phyloP scores from a whole-genome alignment of 2,329 filamentous ascomycete genomes.

The Talaromyces sp. region DNA sequence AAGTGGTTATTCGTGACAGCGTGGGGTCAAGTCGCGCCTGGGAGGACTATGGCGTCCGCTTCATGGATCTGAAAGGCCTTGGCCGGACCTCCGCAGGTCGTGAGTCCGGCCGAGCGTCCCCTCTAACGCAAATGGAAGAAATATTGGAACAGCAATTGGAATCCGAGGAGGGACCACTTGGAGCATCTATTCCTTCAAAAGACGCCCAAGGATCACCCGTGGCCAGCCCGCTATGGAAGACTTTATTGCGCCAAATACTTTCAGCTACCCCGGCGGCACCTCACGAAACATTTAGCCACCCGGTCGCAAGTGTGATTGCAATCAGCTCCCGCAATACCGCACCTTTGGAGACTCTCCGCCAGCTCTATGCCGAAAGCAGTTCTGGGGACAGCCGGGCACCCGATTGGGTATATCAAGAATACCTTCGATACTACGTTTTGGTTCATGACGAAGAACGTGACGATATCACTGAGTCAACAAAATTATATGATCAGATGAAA shows the following conservation, averaged over 20 bases:
- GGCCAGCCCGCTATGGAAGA: slow-evolving; percentile 77
- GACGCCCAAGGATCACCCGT: slow-evolving; percentile 37
- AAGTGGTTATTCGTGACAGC: slow-evolving; percentile 88
- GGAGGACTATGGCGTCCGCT: slow-evolving; percentile 89
- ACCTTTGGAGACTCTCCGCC: slow-evolving; percentile 84
- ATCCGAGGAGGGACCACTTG: slow-evolving; percentile 65
- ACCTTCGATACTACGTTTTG: slow-evolving; percentile 91
- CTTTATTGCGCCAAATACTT: slow-evolving; percentile 81
- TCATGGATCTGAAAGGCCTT: slow-evolving; percentile 66
- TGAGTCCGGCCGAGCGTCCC: slow-evolving; percentile 41
- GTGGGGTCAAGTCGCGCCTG: slow-evolving; percentile 78
- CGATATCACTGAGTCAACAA: slow-evolving; percentile 86
- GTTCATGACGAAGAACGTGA: slow-evolving; percentile 96
- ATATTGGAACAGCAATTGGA: slow-evolving; percentile 78
- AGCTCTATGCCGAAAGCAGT: slow-evolving; percentile 82
- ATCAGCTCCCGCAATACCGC: slow-evolving; percentile 85
- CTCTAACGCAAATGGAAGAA: slow-evolving; percentile 69
- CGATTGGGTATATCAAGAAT: slow-evolving; percentile 86
- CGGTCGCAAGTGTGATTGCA: slow-evolving; percentile 90
- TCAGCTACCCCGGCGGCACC: slow-evolving; percentile 77
- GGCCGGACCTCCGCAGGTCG: slow-evolving; percentile 37
- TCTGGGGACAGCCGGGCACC: slow-evolving; percentile 74
- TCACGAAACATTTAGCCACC: slow-evolving; percentile 92
- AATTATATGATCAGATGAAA: slow-evolving; percentile 97
- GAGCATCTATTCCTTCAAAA: slow-evolving; percentile 31